Evolutionary conservation across 352 stramenopile genomes (phyloP), one percentile per base, ranked within the genome.

Genomic region (Phytophthora lateralis): DNA sequence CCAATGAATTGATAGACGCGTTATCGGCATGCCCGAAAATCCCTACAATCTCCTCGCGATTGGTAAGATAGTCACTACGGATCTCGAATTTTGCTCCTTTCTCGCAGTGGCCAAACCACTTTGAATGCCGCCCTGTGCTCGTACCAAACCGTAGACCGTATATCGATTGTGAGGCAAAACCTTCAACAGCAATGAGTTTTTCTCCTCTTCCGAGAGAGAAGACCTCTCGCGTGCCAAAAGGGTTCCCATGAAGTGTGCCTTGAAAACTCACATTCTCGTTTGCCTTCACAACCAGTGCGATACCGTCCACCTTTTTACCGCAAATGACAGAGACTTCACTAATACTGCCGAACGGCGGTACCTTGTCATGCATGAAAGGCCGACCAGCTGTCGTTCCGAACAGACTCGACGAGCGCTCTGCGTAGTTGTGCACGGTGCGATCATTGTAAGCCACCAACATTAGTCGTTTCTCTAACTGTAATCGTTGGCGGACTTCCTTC

Each of bases 51-150:
- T 93, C 82, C 57, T 93, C 84, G 3, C 69, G 75, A 27, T 78
- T 77, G 38, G 45, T 50, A 2, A 44, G 26, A 44, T 71, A 89
- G 30, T 87, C 84, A 41, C 69, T 88, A 17, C 68, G 70, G 35
- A 93, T 38, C 34, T 88, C 76, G 53, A 93, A 93, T 30, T 71
- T 75, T 9, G 71, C 75, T 27, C 84, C 84, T 60, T 89, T 89
- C 38, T 91, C 82, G 50, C 71, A 82, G 24, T 88, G 75, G 12
- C 82, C 84, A 58, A 86, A 93, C 84, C 84, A 93, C 52, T 89
- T 91, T 2, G 84, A 93, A n/a, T 72, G 60, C 4, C 84, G 63
- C 0, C 76, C 76, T 1, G 59, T 47, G 38, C 65, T 91, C 12
- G 84, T 91, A 15, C 68, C 73, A 30, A 91, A 88, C 21, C 84